Percentiles rank a stretch among this genome's conserved stretches.
phyloP scores from a whole-genome alignment of 306 rosid genomes.

The Pyrus pyrifolia region DNA sequence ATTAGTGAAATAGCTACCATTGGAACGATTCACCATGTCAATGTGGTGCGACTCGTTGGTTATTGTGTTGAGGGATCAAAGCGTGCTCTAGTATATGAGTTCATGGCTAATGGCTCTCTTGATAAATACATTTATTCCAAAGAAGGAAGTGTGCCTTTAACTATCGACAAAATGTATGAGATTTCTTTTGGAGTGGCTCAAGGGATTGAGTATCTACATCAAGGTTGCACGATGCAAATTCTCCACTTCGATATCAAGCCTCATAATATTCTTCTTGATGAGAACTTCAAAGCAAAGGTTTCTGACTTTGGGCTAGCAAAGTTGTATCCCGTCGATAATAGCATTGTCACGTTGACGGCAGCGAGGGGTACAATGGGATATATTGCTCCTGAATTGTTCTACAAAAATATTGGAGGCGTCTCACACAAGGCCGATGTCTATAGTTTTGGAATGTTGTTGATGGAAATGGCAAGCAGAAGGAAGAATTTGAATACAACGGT shows the following conservation, averaged over 20 bases:
- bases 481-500: neutral
- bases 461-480: neutral
- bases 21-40: too few relatives aligned
- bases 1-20: neutral
- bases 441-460: neutral
- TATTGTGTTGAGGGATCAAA: too few relatives aligned
- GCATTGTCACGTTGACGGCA: neutral
- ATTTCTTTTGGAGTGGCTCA: too few relatives aligned
- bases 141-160: neutral
- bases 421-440: neutral
- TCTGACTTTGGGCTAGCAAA: conserved; percentile 3
- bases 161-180: neutral
- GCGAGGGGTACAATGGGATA: neutral
- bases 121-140: neutral
- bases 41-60: too few relatives aligned
- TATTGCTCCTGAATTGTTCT: too few relatives aligned
- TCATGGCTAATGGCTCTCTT: neutral
- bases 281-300: neutral
- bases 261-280: too few relatives aligned
- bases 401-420: neutral
- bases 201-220: too few relatives aligned
- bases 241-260: too few relatives aligned
- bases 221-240: too few relatives aligned
- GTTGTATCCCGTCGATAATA: neutral
- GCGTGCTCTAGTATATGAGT: neutral